Evolutionary conservation across 768 basidiomycete species (phyloP).

Genomic region (Mycena haematopus): DNA sequence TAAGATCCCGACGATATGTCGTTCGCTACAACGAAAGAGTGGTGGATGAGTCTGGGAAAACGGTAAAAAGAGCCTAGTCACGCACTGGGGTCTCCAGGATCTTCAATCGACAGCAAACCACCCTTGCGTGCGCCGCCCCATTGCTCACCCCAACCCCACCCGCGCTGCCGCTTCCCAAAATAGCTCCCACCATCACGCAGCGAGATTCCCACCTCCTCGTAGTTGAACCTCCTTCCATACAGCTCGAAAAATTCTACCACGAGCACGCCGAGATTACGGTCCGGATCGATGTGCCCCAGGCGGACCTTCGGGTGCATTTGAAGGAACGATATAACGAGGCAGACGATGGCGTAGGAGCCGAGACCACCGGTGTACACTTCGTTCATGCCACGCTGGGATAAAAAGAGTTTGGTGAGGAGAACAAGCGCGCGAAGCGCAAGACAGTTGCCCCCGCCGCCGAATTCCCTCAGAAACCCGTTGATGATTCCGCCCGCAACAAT

Average conservation of each 20-base stretch:
- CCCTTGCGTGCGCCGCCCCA: slow-evolving; percentile 43
- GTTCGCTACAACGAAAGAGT: slow-evolving; percentile 64
- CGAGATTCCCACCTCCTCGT: slow-evolving; percentile 88
- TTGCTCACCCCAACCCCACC: slow-evolving; percentile 91
- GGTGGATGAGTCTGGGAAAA: slow-evolving; percentile 4
- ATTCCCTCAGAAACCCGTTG: slow-evolving; percentile 75
- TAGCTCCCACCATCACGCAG: slow-evolving; percentile 88
- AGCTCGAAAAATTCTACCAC: slow-evolving; percentile 97
- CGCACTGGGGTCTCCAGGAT: slow-evolving; percentile 89
- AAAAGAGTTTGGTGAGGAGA: slow-evolving; percentile 88
- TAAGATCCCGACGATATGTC: slow-evolving; percentile 93
- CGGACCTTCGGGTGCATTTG: slow-evolving; percentile 98
- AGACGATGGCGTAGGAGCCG: slow-evolving; percentile 94
- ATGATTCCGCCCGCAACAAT: slow-evolving; percentile 80
- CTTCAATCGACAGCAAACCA: slow-evolving; percentile 83
- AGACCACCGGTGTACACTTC: slow-evolving; percentile 97
- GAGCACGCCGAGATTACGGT: slow-evolving; percentile 90
- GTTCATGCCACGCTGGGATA: slow-evolving; percentile 91
- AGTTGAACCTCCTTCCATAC: slow-evolving; percentile 93
- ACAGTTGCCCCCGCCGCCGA: slow-evolving; percentile 45
- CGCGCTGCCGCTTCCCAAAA: slow-evolving; percentile 79
- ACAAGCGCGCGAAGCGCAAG: slow-evolving; percentile 85
- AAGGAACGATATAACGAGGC: slow-evolving; percentile 90
- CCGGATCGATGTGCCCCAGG: slow-evolving; percentile 84
- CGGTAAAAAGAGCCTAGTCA: slow-evolving; percentile 24